phyloP scores from a whole-genome alignment of 345 rosid genomes.

The Eucalyptus sp. region DNA sequence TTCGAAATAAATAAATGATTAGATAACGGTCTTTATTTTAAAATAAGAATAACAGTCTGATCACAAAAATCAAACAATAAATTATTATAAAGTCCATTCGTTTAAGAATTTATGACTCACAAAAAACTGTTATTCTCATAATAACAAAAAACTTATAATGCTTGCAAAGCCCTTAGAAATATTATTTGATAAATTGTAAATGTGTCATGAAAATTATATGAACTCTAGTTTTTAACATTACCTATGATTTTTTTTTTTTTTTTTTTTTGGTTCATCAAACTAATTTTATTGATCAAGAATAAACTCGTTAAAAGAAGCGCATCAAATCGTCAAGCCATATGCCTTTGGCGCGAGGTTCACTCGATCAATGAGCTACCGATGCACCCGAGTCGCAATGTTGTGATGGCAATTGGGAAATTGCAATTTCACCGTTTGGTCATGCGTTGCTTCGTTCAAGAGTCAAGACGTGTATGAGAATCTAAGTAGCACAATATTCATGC shows the following conservation, averaged over 20 bases:
- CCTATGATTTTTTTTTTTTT: background rate
- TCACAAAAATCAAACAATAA: too few species aligned
- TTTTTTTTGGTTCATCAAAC: too few species aligned
- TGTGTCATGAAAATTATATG: background rate
- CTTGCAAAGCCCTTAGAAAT: too few species aligned
- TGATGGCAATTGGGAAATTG: background rate
- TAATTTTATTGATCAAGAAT: too few species aligned
- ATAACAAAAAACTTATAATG: rapidly evolving
- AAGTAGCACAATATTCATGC: background rate
- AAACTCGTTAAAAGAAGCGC: too few species aligned
- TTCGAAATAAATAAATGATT: too few species aligned
- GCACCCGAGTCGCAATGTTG: background rate
- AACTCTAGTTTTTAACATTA: too few species aligned
- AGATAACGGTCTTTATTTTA: rapidly evolving
- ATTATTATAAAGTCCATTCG: rapidly evolving
- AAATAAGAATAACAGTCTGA: rapidly evolving
- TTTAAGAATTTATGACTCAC: rapidly evolving
- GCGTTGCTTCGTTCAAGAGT: background rate
- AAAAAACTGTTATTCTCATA: rapidly evolving
- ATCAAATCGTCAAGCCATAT: too few species aligned
- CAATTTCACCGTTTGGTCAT: background rate
- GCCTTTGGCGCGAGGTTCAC: background rate
- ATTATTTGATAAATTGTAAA: too few species aligned
- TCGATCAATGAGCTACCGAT: too few species aligned
- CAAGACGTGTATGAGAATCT: background rate